phyloP scores from a whole-genome alignment of 768 basidiomycete species.

The Boletus rex-veris region DNA sequence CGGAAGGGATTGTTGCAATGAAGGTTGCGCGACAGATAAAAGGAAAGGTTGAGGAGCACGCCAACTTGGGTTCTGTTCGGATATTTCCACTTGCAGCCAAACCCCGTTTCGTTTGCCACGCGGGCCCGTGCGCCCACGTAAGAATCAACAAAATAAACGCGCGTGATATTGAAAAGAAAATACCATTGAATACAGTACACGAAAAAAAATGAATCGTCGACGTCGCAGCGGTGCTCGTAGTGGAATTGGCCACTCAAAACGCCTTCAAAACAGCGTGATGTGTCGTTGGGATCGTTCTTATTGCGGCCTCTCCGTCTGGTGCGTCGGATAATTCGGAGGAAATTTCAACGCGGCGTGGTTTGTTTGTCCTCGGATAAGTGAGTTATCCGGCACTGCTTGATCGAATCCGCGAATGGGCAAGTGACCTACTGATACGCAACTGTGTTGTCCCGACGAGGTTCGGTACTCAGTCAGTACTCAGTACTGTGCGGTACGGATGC shows the following conservation, averaged over 20 bases:
- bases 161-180: conserved; percentile 28
- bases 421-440: background rate
- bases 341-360: conserved; percentile 20
- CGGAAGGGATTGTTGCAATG: conserved; percentile 15
- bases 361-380: conserved; percentile 33
- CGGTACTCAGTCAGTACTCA: background rate
- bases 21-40: conserved; percentile 35
- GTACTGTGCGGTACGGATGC: background rate
- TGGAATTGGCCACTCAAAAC: conserved; percentile 9
- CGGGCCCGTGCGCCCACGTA: conserved; percentile 39
- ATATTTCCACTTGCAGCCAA: conserved; percentile 39
- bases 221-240: conserved; percentile 18
- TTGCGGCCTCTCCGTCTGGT: background rate
- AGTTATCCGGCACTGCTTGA: conserved; percentile 23
- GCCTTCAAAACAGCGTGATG: conserved; percentile 10
- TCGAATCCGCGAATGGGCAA: conserved; percentile 13
- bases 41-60: conserved; percentile 39
- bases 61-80: conserved; percentile 39
- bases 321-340: background rate
- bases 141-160: conserved; percentile 36
- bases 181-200: conserved; percentile 32
- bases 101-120: conserved; percentile 38
- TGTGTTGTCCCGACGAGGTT: background rate
- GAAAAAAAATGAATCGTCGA: conserved; percentile 21
- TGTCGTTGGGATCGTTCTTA: background rate